phyloP scores from a whole-genome alignment of 768 basidiomycete genomes.

The Omphalotus guepiniiformis region DNA sequence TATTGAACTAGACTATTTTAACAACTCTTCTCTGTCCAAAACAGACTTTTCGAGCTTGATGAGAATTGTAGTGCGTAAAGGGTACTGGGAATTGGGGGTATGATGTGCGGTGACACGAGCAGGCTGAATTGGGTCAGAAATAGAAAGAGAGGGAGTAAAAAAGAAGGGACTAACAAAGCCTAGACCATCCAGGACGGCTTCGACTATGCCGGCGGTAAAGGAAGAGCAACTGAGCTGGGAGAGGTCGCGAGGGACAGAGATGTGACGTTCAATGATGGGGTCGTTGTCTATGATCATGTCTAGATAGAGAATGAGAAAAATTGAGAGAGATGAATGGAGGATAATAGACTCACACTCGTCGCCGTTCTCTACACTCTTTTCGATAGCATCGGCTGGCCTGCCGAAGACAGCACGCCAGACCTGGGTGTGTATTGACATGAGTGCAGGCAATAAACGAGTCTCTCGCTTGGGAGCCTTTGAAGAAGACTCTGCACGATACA shows the following conservation, averaged over 20 bases:
- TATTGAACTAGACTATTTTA: slow-evolving; percentile 1
- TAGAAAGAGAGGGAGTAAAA: not conserved
- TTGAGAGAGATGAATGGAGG: not conserved
- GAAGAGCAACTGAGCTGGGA: slow-evolving; percentile 95
- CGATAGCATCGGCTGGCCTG: slow-evolving; percentile 89
- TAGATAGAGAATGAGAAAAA: slow-evolving; percentile 27
- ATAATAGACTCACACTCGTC: slow-evolving; percentile 79
- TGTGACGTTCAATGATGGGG: slow-evolving; percentile 84
- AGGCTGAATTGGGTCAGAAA: slow-evolving; percentile 50
- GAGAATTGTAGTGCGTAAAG: slow-evolving; percentile 89
- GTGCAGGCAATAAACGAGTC: slow-evolving; percentile 81
- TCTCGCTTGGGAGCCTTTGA: slow-evolving; percentile 93
- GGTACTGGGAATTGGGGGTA: slow-evolving; percentile 76
- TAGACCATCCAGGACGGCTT: slow-evolving; percentile 91
- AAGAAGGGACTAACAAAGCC: slow-evolving; percentile 69
- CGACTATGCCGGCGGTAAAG: slow-evolving; percentile 94
- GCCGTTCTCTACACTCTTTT: slow-evolving; percentile 93
- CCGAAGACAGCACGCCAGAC: slow-evolving; percentile 95
- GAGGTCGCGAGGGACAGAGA: slow-evolving; percentile 94
- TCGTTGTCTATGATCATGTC: slow-evolving; percentile 99
- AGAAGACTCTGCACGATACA: slow-evolving; percentile 71
- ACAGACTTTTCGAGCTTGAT: slow-evolving; percentile 95
- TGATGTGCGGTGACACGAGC: slow-evolving; percentile 95
- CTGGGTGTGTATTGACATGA: slow-evolving; percentile 93
- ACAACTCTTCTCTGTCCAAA: slow-evolving; percentile 85